Percentiles rank a stretch among this genome's conserved stretches.
phyloP scores from a whole-genome alignment of 1,284 basidiomycete species.

The Cutaneotrichosporon sp. region DNA sequence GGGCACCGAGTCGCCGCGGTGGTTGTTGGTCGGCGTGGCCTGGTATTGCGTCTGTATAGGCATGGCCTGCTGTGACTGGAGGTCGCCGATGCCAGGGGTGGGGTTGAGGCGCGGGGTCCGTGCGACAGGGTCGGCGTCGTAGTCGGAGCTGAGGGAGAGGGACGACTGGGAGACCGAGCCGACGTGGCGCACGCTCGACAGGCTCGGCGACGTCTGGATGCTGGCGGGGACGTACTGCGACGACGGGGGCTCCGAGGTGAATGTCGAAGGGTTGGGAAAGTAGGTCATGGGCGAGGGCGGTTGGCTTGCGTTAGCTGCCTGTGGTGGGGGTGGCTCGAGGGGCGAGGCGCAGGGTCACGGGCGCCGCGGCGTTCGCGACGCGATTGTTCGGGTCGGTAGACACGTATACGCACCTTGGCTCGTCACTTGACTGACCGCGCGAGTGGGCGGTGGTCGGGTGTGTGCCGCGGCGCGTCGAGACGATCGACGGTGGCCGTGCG shows the following conservation, averaged over 20 bases:
- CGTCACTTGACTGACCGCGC: constrained; percentile 19
- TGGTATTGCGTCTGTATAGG: constrained; percentile 12
- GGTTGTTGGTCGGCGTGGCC: constrained; percentile 8
- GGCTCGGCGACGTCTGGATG: constrained; percentile 22
- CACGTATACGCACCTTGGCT: constrained; percentile 15
- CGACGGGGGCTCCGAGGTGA: constrained; percentile 26
- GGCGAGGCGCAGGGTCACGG: neutral
- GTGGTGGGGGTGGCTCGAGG: neutral
- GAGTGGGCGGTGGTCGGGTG: constrained; percentile 9
- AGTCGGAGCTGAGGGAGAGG: constrained; percentile 15
- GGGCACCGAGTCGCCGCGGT: constrained; percentile 2
- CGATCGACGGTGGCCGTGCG: constrained; percentile 14
- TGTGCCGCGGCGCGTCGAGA: constrained; percentile 8
- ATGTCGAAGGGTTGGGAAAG: constrained; percentile 48
- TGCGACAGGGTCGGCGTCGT: constrained; percentile 6
- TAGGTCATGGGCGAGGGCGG: constrained; percentile 47
- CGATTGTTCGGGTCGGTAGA: neutral
- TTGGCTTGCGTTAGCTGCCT: constrained; percentile 21
- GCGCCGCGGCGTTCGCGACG: neutral
- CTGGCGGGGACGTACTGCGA: constrained; percentile 7
- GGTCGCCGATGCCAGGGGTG: constrained; percentile 11
- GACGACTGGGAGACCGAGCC: constrained; percentile 24
- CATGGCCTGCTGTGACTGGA: constrained; percentile 15
- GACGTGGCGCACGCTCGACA: constrained; percentile 13
- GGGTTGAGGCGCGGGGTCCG: constrained; percentile 14